Base-by-base conservation (phyloP, 73 alveolate genomes). In the Effrenium voratum region DNA sequence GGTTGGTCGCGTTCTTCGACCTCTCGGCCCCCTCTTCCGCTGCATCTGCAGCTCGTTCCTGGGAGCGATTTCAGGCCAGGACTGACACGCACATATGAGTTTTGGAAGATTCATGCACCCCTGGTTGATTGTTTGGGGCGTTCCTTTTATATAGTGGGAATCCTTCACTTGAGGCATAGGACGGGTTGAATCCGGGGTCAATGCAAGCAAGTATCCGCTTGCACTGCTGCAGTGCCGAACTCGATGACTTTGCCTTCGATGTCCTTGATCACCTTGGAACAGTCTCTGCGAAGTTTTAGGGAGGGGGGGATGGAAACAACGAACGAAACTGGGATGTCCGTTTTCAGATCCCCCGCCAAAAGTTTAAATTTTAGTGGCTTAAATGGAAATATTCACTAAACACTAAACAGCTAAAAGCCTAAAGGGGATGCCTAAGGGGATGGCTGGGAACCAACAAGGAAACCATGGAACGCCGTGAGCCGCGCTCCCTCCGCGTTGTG, bases 261-360 rank as follows among this genome's bases (percentile, higher is more conserved):
- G 70, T 88, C 95, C 73, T 88, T 88, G 86, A 88, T 85, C 30
- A 88, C 95, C 95, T 80, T 80, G 34, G 28, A 26, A 52, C 19
- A 19, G 63, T 8, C 63, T 52, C 63, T 52, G 8, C 19, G 63
- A 8, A 52, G 63, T 52, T 19, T 52, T 8, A 19, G 19, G 63
- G 63, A 52, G 19, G 19, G 63, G 19, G 63, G 26, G 19, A 52
- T 12, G 8, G 26, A 19, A 52, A 52, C 63, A 52, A 52, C 26
- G 8, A 8, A 52, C 63, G 8, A 52, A 52, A 52, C 26, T 52
- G 63, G n/a, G n/a, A n/a, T n/a, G n/a, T n/a, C n/a, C n/a, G n/a
- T n/a, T n/a, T n/a, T n/a, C n/a, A n/a, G n/a, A n/a, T n/a, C n/a
- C n/a, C n/a, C n/a, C n/a, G n/a, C n/a, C n/a, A n/a, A n/a, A n/a